Conservation (phyloP, 2,329 filamentous ascomycete genomes). For the Apiospora arundinis region DNA sequence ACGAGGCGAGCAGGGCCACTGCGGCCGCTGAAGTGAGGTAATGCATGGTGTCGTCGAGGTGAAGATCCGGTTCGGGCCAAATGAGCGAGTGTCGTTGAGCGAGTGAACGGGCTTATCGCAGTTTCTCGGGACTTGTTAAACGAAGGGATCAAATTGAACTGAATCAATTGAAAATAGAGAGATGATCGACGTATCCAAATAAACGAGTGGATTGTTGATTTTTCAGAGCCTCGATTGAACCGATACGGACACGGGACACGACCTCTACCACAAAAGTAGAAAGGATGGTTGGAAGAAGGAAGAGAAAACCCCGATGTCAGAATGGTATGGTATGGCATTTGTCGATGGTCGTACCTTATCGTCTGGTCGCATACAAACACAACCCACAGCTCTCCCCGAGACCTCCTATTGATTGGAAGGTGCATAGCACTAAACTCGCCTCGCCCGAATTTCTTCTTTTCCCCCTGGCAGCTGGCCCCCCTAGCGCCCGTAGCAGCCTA, state of each 20-base stretch:
- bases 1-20: conserved; percentile 34
- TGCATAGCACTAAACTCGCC: background rate
- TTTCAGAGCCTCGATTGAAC: background rate
- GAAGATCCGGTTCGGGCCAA: background rate
- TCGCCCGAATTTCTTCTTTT: background rate
- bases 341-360: background rate
- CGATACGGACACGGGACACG: background rate
- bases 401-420: background rate
- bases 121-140: background rate
- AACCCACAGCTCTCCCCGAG: background rate
- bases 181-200: background rate
- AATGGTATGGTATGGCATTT: background rate
- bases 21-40: conserved; percentile 28
- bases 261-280: background rate
- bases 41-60: background rate
- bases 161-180: background rate
- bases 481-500: no score
- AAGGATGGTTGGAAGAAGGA: background rate
- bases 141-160: background rate
- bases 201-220: background rate
- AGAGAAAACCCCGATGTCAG: background rate
- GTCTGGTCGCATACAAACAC: background rate
- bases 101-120: background rate
- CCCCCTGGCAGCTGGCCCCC: background rate
- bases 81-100: background rate